Conservation (phyloP, 805 yeast genomes). For the Blastobotrys mokoenaii region DNA sequence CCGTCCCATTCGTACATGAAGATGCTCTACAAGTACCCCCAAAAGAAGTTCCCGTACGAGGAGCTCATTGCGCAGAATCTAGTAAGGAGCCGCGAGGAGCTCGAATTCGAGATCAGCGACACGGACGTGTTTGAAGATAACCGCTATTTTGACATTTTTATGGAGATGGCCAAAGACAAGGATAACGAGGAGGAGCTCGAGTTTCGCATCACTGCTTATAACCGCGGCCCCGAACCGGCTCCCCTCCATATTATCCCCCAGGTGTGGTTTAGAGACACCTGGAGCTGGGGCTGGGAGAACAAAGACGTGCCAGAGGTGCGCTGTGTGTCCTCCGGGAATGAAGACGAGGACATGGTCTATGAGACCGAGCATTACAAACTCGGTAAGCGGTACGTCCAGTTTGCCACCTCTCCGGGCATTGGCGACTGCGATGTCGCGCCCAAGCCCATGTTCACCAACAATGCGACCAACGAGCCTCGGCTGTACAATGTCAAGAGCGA, state of each 20-base stretch:
- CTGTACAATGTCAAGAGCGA: slow-evolving; percentile 56
- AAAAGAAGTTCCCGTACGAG: slow-evolving; percentile 71
- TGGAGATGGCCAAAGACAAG: slow-evolving; percentile 83
- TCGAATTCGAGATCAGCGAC: slow-evolving; percentile 77
- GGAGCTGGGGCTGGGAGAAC: slow-evolving; percentile 81
- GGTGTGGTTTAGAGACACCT: slow-evolving; percentile 74
- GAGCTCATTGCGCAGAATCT: slow-evolving; percentile 61
- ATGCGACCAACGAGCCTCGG: slow-evolving; percentile 68
- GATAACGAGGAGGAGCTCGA: slow-evolving; percentile 71
- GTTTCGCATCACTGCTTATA: slow-evolving; percentile 82
- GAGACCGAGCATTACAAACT: slow-evolving; percentile 58
- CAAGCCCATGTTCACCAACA: slow-evolving; percentile 72
- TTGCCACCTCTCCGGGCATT: slow-evolving; percentile 80
- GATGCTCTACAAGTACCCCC: slow-evolving; percentile 89
- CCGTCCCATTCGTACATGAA: slow-evolving; percentile 93
- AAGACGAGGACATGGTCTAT: slow-evolving; percentile 33
- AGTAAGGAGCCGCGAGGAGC: slow-evolving; percentile 54
- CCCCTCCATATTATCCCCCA: slow-evolving; percentile 85
- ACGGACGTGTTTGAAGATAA: slow-evolving; percentile 57
- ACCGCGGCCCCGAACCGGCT: slow-evolving; percentile 76
- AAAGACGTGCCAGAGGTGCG: slow-evolving; percentile 21
- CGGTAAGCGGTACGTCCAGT: slow-evolving; percentile 56
- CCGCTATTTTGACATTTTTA: slow-evolving; percentile 77
- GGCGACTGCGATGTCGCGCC: slow-evolving; percentile 58
- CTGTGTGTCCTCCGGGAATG: slow-evolving; percentile 33